Conservation (phyloP, 768 basidiomycete genomes). For the Suillus brevipes region DNA sequence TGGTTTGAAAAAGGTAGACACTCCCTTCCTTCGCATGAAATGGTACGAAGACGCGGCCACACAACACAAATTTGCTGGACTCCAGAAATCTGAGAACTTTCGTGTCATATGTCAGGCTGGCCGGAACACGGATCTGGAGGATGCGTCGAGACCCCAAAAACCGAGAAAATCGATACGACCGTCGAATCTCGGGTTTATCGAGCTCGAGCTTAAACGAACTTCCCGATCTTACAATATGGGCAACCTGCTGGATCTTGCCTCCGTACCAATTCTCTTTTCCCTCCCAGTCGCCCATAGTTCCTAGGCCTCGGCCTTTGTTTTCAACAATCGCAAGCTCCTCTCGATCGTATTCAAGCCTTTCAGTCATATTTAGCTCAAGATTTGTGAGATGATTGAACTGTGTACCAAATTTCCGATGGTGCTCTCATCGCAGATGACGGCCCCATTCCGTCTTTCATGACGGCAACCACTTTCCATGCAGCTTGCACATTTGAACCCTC, state of each 20-base stretch:
- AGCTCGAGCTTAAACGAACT: slow-evolving; percentile 42
- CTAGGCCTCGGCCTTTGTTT: slow-evolving; percentile 55
- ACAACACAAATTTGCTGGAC: slow-evolving; percentile 55
- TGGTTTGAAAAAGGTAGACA: slow-evolving; percentile 60
- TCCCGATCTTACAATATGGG: slow-evolving; percentile 34
- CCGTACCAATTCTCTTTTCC: slow-evolving; percentile 62
- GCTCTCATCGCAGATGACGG: neutral
- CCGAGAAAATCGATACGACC: slow-evolving; percentile 66
- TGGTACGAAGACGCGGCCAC: slow-evolving; percentile 63
- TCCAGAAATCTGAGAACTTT: slow-evolving; percentile 34
- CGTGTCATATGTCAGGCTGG: slow-evolving; percentile 34
- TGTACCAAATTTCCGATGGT: slow-evolving; percentile 25
- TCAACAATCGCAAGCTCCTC: slow-evolving; percentile 66
- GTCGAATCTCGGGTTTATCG: slow-evolving; percentile 55
- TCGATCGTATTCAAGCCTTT: slow-evolving; percentile 55
- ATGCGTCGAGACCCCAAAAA: slow-evolving; percentile 64
- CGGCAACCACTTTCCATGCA: slow-evolving; percentile 28
- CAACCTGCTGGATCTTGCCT: slow-evolving; percentile 64
- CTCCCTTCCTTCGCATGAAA: slow-evolving; percentile 65
- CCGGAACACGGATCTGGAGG: slow-evolving; percentile 53
- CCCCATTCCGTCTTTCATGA: slow-evolving; percentile 21
- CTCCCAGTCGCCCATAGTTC: slow-evolving; percentile 56
- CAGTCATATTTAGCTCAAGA: neutral
- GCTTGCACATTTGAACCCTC: slow-evolving; percentile 33
- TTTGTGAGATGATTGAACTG: neutral